Conservation (phyloP, 2,329 filamentous ascomycete species). For the Coniosporium tulheliwenetii region DNA sequence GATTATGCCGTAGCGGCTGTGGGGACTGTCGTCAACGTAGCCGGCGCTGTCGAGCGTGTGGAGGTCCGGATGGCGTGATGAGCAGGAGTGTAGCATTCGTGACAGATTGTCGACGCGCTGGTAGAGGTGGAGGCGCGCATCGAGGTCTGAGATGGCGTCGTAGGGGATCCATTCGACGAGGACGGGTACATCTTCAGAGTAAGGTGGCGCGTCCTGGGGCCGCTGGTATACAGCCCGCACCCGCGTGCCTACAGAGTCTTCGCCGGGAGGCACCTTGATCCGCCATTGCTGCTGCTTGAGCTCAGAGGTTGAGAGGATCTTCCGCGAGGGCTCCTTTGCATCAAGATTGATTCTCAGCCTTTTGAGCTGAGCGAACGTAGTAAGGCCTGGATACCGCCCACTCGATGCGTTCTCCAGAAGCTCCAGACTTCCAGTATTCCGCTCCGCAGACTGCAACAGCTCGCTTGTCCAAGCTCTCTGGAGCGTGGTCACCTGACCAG, state of each 20-base stretch:
- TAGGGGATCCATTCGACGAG: constrained; percentile 32
- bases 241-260: constrained; percentile 7
- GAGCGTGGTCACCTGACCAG: constrained; percentile 24
- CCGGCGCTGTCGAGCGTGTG: constrained; percentile 32
- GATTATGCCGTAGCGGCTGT: constrained; percentile 28
- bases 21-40: constrained; percentile 26
- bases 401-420: constrained; percentile 26
- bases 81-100: constrained; percentile 31
- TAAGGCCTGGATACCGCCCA: constrained; percentile 27
- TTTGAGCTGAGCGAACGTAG: constrained; percentile 28
- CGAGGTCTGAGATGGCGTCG: constrained; percentile 19
- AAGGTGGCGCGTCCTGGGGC: constrained; percentile 9
- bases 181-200: constrained; percentile 12
- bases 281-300: constrained; percentile 22
- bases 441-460: constrained; percentile 28
- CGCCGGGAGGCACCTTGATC: constrained; percentile 10
- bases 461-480: constrained; percentile 32
- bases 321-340: constrained; percentile 17
- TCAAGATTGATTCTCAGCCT: constrained; percentile 33
- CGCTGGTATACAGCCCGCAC: constrained; percentile 20
- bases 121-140: constrained; percentile 27
- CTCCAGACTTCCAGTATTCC: constrained; percentile 25
- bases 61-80: constrained; percentile 28
- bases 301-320: constrained; percentile 27
- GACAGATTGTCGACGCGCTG: constrained; percentile 31